These are phyloP conservation scores for Pseudozyma sp. DNA, from an alignment of 1,284 basidiomycete species.

Conservation along the genomic window DNA sequence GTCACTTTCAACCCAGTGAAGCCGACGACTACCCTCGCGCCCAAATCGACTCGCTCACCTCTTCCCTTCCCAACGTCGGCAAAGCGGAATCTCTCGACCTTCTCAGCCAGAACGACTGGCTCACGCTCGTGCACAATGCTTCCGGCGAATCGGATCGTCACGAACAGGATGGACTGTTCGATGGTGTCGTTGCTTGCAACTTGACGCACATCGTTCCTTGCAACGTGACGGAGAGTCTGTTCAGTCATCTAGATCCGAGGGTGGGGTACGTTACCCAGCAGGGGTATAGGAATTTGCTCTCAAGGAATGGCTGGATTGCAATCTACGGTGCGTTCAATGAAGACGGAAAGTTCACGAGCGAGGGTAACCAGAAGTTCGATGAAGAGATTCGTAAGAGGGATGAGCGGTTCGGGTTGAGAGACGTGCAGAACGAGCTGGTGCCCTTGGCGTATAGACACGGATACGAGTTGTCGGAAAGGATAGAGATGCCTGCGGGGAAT, in stretches of 20 bases:
- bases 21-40: constrained; percentile 35
- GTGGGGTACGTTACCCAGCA: constrained; percentile 34
- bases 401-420: constrained; percentile 46
- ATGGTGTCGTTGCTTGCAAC: constrained; percentile 49
- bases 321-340: constrained; percentile 58
- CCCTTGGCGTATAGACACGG: constrained; percentile 44
- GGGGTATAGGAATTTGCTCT: constrained; percentile 27
- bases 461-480: constrained; percentile 29
- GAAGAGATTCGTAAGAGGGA: constrained; percentile 37
- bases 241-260: constrained; percentile 44
- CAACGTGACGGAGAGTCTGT: constrained; percentile 44
- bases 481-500: constrained; percentile 51
- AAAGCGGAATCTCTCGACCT: constrained; percentile 40
- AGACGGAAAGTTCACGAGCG: constrained; percentile 27
- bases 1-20: constrained; percentile 39
- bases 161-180: constrained; percentile 30
- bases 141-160: not conserved
- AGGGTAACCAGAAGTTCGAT: constrained; percentile 51
- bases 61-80: constrained; percentile 24
- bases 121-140: constrained; percentile 30
- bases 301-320: constrained; percentile 37
- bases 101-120: constrained; percentile 40
- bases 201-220: constrained; percentile 44
- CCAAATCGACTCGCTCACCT: constrained; percentile 23
- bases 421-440: constrained; percentile 39